phyloP scores from a whole-genome alignment of 2,329 filamentous ascomycete genomes.

The Fusarium illudens region DNA sequence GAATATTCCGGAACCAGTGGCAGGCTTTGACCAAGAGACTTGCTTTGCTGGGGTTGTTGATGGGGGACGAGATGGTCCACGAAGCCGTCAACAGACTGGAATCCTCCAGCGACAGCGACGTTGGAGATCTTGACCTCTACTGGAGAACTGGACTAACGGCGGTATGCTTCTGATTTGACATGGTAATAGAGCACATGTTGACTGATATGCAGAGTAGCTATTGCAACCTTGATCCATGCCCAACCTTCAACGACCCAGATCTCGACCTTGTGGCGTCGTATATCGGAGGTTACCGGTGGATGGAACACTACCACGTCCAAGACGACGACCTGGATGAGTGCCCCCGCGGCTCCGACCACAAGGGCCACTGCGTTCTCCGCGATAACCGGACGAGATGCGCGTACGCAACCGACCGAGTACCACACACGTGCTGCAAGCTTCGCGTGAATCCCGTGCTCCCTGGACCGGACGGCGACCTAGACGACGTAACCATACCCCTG shows the following conservation, averaged over 20 bases:
- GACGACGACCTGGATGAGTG: conserved; percentile 29
- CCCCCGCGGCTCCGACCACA: conserved; percentile 17
- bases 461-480: conserved; percentile 4
- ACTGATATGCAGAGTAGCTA: conserved; percentile 5
- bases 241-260: conserved; percentile 17
- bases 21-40: conserved; percentile 12
- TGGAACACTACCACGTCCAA: conserved; percentile 32
- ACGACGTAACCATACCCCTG: conserved; percentile 12
- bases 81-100: conserved; percentile 3
- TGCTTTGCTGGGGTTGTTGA: conserved; percentile 16
- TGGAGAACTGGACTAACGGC: conserved; percentile 9
- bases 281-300: conserved; percentile 20
- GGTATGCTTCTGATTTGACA: neutral
- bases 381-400: conserved; percentile 26
- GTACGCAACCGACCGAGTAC: conserved; percentile 21
- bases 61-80: conserved; percentile 19
- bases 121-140: conserved; percentile 10
- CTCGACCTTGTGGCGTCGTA: conserved; percentile 23
- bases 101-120: conserved; percentile 16
- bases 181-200: neutral
- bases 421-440: conserved; percentile 31
- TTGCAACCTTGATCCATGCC: conserved; percentile 28
- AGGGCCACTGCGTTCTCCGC: conserved; percentile 27
- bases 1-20: conserved; percentile 24
- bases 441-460: conserved; percentile 27